Evolutionary conservation across 2,329 filamentous ascomycete species (phyloP).

Genomic region (Fusarium denticulatum): DNA sequence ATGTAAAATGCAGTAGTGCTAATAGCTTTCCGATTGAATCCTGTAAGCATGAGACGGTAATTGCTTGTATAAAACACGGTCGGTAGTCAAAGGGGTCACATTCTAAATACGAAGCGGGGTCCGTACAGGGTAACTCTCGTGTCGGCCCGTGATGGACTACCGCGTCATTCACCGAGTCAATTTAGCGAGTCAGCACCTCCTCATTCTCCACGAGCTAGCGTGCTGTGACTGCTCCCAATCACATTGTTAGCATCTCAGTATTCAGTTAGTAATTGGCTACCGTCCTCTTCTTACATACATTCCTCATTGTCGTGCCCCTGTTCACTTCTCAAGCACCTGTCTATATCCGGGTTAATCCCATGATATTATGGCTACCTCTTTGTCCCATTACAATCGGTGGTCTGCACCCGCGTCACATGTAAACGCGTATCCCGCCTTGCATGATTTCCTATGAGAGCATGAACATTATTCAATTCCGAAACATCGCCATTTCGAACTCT

Average conservation of each 20-base stretch:
- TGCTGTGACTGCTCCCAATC: not conserved
- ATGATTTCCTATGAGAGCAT: too few relatives aligned
- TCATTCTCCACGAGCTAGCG: not conserved
- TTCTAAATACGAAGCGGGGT: not conserved
- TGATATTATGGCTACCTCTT: not conserved
- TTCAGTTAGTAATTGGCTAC: not conserved
- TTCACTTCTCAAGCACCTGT: not conserved
- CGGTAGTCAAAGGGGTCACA: not conserved
- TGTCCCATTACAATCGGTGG: not conserved
- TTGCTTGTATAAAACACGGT: not conserved
- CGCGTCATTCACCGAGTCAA: not conserved
- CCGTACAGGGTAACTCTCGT: not conserved
- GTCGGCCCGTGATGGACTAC: not conserved
- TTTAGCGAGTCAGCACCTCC: not conserved
- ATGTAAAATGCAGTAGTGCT: rapidly evolving
- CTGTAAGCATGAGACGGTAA: rapidly evolving
- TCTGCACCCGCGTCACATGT: too few relatives aligned
- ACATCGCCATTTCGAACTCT: too few relatives aligned
- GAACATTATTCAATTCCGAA: too few relatives aligned
- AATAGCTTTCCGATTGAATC: rapidly evolving
- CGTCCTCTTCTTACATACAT: not conserved
- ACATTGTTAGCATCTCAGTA: not conserved
- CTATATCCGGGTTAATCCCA: not conserved
- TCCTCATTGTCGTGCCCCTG: not conserved
- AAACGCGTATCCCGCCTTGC: too few relatives aligned